These are phyloP conservation scores for Heracleum sosnowskyi DNA, from an alignment of 129 eudicot species.

Conservation along the genomic window DNA sequence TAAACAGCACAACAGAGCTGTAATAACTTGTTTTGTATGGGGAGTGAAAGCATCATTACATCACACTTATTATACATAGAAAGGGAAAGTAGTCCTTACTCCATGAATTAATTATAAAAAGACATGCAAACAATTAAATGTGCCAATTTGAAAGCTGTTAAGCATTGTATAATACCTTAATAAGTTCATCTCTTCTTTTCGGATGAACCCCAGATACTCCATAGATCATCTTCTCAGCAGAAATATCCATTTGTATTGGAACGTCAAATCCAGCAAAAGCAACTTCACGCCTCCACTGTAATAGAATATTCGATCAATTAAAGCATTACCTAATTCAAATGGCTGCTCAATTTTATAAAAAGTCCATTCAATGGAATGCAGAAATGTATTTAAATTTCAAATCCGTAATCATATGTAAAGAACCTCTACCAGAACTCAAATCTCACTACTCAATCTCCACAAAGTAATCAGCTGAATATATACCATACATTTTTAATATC, in stretches of 20 bases:
- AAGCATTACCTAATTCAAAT: neutral
- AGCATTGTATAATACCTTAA: conserved; percentile 41
- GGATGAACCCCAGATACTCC: conserved; percentile 84
- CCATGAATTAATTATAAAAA: neutral
- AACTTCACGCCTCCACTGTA: conserved; percentile 95
- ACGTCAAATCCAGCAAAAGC: conserved; percentile 99
- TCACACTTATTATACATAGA: neutral
- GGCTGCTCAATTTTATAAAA: neutral
- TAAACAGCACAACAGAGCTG: neutral
- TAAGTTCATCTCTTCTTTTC: conserved; percentile 68
- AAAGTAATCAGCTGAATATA: neutral
- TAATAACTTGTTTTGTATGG: neutral
- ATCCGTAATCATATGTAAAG: neutral
- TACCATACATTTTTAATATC: too few species aligned
- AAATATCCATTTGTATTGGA: conserved; percentile 91
- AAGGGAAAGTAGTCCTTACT: neutral
- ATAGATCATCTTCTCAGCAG: conserved; percentile 92
- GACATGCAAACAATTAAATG: neutral
- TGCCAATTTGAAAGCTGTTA: neutral
- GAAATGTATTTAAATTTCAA: neutral
- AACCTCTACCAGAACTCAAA: neutral
- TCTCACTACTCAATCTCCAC: neutral
- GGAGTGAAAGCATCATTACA: neutral
- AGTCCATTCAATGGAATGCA: neutral
- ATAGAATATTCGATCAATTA: conserved; percentile 3